These are phyloP conservation scores for Gossypium schwendimanii DNA, from an alignment of 441 rosid species.

Conservation along the genomic window DNA sequence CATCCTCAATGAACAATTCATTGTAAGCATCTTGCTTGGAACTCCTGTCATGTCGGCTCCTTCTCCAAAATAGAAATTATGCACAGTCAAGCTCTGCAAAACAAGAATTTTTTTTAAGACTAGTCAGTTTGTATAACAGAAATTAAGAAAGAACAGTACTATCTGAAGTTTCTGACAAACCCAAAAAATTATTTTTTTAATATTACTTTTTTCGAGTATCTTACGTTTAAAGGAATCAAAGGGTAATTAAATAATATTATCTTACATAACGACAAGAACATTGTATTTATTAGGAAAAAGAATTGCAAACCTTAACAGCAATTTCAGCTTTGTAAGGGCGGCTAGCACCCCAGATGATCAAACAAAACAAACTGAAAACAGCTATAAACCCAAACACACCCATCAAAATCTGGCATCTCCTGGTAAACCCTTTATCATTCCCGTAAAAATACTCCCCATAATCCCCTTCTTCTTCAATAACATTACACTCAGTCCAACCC, in stretches of 20 bases:
- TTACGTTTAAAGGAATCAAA: neutral
- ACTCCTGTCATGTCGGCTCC: slow-evolving; percentile 50
- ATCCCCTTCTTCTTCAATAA: slow-evolving; percentile 37
- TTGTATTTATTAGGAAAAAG: neutral
- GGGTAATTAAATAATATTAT: slow-evolving; percentile 7
- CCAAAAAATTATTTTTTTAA: neutral
- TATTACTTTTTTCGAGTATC: neutral
- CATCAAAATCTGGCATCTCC: slow-evolving; percentile 39
- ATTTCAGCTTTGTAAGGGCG: slow-evolving; percentile 33
- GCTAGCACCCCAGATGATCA: slow-evolving; percentile 45
- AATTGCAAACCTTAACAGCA: slow-evolving; percentile 28
- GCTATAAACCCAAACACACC: slow-evolving; percentile 22
- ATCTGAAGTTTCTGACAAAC: neutral
- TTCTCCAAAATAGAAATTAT: slow-evolving; percentile 41
- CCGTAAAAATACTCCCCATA: slow-evolving; percentile 21
- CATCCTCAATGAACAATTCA: slow-evolving; percentile 36
- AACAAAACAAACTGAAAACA: slow-evolving; percentile 33
- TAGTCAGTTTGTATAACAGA: neutral
- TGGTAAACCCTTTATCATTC: slow-evolving; percentile 20
- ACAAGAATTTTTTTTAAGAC: neutral
- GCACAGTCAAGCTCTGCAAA: slow-evolving; percentile 37
- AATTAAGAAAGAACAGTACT: neutral
- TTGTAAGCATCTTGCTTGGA: slow-evolving; percentile 45
- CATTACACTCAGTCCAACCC: slow-evolving; percentile 36
- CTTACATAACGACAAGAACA: neutral